Evolutionary conservation across 768 basidiomycete species (phyloP), one percentile per base, ranked within the genome.

Genomic region (Boletus pseudopeckii): DNA sequence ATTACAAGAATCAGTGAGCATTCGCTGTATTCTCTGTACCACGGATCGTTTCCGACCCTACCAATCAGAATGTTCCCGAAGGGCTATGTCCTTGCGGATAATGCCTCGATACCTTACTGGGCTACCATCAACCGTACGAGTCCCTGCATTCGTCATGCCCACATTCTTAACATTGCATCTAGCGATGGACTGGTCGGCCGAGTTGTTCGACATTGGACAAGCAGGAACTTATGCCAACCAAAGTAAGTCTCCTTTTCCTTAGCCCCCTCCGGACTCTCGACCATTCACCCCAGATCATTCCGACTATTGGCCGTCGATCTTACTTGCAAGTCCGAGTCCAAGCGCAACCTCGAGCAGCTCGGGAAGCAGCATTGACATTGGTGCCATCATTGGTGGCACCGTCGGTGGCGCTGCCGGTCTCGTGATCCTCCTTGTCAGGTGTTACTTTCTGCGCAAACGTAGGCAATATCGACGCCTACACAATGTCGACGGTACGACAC

Each of bases 51-150:
- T 32, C 43, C 56, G 18, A 60, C 18, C 6, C 10, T 17, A 3
- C 11, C 7, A 14, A 41, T 7, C 36, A 59, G 60, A n/a, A 71
- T 70, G 42, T 83, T 77, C 55, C 81, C 80, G 14, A 47, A 65
- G 3, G 66, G 71, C 30, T 62, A 73, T 28, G 56, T 66, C 4
- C 60, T 78, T 7, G 64, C 70, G 1, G 44, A 56, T 8, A 67
- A 63, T 24, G 62, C 62, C 14, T 65, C 68, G 0, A 75, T 83
- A 45, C 82, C 82, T 22, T 71, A 55, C 45, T 83, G 80, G 75
- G 80, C 82, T 15, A 64, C 53, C 1, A 65, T 43, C 17, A 36
- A 81, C 63, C 80, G 81, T 82, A 63, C 57, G 79, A 68, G 7
- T 18, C 5, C 10, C 14, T 33, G 2, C 24, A 17, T 39, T 9